Evolutionary conservation across 2,329 filamentous ascomycete genomes (phyloP).

Genomic region (Talaromyces sp.): DNA sequence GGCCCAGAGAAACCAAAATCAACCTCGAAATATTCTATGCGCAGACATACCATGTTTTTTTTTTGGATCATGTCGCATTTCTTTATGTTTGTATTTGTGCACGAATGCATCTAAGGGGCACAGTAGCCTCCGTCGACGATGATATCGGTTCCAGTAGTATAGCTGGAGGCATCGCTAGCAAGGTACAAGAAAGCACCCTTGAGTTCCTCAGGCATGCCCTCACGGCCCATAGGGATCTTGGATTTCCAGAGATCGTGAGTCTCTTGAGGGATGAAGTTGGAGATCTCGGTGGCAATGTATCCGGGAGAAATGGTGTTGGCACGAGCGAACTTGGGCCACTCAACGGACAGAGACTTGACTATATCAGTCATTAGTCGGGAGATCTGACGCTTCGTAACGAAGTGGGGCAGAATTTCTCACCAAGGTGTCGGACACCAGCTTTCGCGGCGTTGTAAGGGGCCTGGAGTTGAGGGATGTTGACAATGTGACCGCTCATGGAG

Average conservation of each 20-base stretch:
- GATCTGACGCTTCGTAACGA: slow-evolving; percentile 25
- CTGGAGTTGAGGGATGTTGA: slow-evolving; percentile 72
- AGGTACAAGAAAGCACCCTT: slow-evolving; percentile 63
- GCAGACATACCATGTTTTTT: neutral
- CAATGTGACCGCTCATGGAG: slow-evolving; percentile 73
- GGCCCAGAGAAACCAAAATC: neutral
- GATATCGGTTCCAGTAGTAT: slow-evolving; percentile 48
- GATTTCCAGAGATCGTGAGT: slow-evolving; percentile 70
- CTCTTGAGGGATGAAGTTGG: slow-evolving; percentile 60
- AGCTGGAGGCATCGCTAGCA: slow-evolving; percentile 47
- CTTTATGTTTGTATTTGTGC: neutral
- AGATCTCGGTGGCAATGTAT: slow-evolving; percentile 72
- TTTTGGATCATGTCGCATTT: neutral
- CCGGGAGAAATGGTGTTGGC: slow-evolving; percentile 70
- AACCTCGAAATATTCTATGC: neutral
- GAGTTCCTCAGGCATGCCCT: slow-evolving; percentile 69
- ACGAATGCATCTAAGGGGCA: slow-evolving; percentile 11
- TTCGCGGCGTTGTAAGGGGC: slow-evolving; percentile 71
- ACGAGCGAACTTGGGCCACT: slow-evolving; percentile 72
- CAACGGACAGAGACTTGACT: slow-evolving; percentile 68
- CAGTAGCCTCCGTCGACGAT: slow-evolving; percentile 50
- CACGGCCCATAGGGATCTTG: slow-evolving; percentile 75
- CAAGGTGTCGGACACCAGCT: slow-evolving; percentile 54
- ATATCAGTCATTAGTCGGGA: slow-evolving; percentile 18
- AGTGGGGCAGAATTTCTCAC: slow-evolving; percentile 45